Percentiles rank a stretch among this genome's conserved stretches.
Conservation (phyloP, 805 yeast genomes). For the Wickerhamomyces bovis region DNA sequence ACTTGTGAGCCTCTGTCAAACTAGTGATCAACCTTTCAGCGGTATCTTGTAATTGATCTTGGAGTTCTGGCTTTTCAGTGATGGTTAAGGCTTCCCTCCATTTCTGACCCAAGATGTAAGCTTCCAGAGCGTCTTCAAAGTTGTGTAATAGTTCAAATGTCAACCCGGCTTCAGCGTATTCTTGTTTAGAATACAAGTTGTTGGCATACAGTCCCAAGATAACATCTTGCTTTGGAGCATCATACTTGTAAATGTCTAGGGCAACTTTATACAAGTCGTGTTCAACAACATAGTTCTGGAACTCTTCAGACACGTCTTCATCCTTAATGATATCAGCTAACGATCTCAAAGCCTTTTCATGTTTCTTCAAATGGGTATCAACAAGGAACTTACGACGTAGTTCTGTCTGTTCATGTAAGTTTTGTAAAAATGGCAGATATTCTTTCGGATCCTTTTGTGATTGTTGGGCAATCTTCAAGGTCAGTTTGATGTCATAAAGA, state of each 20-base stretch:
- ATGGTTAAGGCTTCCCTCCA: conserved; percentile 84
- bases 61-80: conserved; percentile 36
- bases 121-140: conserved; percentile 56
- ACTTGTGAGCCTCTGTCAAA: conserved; percentile 63
- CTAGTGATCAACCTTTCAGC: conserved; percentile 56
- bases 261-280: conserved; percentile 72
- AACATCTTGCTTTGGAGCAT: conserved; percentile 44
- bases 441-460: conserved; percentile 98
- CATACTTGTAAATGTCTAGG: conserved; percentile 52
- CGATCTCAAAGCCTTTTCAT: conserved; percentile 62
- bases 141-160: conserved; percentile 65
- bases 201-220: conserved; percentile 61
- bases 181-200: conserved; percentile 46
- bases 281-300: conserved; percentile 58
- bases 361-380: conserved; percentile 69
- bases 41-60: conserved; percentile 35
- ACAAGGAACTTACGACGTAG: conserved; percentile 67
- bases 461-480: conserved; percentile 86
- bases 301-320: conserved; percentile 43
- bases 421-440: conserved; percentile 85
- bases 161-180: conserved; percentile 71
- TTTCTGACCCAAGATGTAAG: conserved; percentile 60
- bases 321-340: conserved; percentile 42
- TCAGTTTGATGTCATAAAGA: conserved; percentile 71
- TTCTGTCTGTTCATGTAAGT: conserved; percentile 60